Percentiles rank a stretch among this genome's conserved stretches.
Evolutionary conservation across 768 basidiomycete species (phyloP).

Genomic region (Lyophyllum atratum): DNA sequence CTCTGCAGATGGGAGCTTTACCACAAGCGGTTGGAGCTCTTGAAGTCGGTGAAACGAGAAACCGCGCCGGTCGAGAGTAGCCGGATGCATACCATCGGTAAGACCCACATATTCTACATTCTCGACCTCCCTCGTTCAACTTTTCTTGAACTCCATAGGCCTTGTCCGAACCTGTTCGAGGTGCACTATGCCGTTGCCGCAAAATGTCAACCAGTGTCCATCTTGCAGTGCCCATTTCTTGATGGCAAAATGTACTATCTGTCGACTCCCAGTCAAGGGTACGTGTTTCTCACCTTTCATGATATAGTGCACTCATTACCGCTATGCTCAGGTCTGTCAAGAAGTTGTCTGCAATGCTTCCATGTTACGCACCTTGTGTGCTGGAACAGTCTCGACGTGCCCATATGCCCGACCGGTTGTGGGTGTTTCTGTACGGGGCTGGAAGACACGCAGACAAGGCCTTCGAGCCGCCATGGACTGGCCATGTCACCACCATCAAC

Average conservation of each 20-base stretch:
- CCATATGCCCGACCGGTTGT: slow-evolving; percentile 66
- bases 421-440: slow-evolving; percentile 57
- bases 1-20: slow-evolving; percentile 73
- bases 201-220: slow-evolving; percentile 40
- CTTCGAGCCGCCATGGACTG: slow-evolving; percentile 18
- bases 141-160: slow-evolving; percentile 31
- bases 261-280: slow-evolving; percentile 79
- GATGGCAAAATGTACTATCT: slow-evolving; percentile 65
- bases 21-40: slow-evolving; percentile 70
- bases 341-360: slow-evolving; percentile 59
- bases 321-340: slow-evolving; percentile 53
- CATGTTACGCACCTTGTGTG: slow-evolving; percentile 71
- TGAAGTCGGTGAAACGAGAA: slow-evolving; percentile 58
- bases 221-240: slow-evolving; percentile 43
- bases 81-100: slow-evolving; percentile 37
- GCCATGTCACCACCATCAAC: slow-evolving; percentile 14
- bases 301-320: not conserved
- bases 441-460: slow-evolving; percentile 21
- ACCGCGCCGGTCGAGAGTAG: slow-evolving; percentile 16
- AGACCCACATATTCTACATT: slow-evolving; percentile 8
- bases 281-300: slow-evolving; percentile 10
- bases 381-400: slow-evolving; percentile 52
- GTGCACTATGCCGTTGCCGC: slow-evolving; percentile 38
- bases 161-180: slow-evolving; percentile 47
- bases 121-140: not conserved